Evolutionary conservation across 768 basidiomycete species (phyloP).

Genomic region (Peribolospora baueri): DNA sequence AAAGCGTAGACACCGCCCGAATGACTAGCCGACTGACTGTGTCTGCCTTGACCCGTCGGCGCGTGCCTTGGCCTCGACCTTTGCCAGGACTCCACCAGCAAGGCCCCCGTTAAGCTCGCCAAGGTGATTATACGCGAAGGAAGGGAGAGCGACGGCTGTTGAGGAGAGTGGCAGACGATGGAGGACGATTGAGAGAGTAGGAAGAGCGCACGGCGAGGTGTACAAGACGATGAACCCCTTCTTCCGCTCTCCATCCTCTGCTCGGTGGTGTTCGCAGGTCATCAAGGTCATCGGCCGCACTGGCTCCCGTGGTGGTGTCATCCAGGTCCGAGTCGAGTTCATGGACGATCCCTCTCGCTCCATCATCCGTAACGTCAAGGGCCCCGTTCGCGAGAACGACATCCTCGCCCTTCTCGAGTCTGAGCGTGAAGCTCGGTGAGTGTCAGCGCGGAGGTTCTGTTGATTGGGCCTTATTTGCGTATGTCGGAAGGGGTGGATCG

Average conservation of each 20-base stretch:
- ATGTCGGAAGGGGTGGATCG: too few relatives aligned
- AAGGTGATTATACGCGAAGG: constrained; percentile 46
- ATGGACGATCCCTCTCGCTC: constrained; percentile 88
- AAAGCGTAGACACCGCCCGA: too few relatives aligned
- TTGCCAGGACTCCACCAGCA: constrained; percentile 25
- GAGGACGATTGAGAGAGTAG: too few relatives aligned
- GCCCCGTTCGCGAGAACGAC: constrained; percentile 84
- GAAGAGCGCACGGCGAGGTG: too few relatives aligned
- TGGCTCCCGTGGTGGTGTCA: constrained; percentile 95
- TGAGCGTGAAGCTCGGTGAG: constrained; percentile 97
- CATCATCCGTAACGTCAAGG: constrained; percentile 98
- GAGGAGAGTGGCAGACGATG: background rate
- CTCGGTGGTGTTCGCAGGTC: background rate
- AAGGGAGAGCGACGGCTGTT: background rate
- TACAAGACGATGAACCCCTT: background rate
- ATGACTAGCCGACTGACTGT: too few relatives aligned
- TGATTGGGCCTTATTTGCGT: too few relatives aligned
- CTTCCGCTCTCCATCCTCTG: background rate
- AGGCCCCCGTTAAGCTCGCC: constrained; percentile 87
- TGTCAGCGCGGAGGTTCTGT: constrained; percentile 9
- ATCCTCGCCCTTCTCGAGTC: constrained; percentile 90
- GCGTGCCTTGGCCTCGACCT: background rate
- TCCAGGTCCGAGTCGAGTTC: constrained; percentile 97
- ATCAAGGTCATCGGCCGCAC: constrained; percentile 84
- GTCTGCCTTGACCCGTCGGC: too few relatives aligned